Conservation (phyloP, 2,329 filamentous ascomycete species). For the Chalaropsis thielavioides region DNA sequence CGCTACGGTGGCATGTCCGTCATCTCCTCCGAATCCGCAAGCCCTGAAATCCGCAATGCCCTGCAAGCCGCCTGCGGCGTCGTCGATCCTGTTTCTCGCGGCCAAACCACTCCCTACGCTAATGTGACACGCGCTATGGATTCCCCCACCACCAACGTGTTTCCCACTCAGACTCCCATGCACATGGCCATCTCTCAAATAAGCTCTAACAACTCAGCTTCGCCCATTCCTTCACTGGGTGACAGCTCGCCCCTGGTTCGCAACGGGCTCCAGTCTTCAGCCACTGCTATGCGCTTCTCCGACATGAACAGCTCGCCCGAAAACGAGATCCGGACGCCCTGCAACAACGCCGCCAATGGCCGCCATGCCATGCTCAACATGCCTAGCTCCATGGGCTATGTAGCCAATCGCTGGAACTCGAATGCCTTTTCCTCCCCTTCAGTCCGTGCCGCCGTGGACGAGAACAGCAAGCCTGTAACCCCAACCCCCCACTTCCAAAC, state of each 20-base stretch:
- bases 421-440: slow-evolving; percentile 36
- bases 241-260: slow-evolving; percentile 15
- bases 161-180: slow-evolving; percentile 21
- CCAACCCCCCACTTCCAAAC: background rate
- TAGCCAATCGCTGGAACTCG: slow-evolving; percentile 43
- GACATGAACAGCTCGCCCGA: slow-evolving; percentile 15
- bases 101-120: slow-evolving; percentile 18
- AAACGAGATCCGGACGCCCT: slow-evolving; percentile 16
- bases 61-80: slow-evolving; percentile 20
- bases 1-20: slow-evolving; percentile 40
- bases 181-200: slow-evolving; percentile 18
- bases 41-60: slow-evolving; percentile 20
- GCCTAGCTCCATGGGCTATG: slow-evolving; percentile 34
- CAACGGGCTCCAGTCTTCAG: background rate
- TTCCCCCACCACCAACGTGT: slow-evolving; percentile 6
- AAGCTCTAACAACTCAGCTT: background rate
- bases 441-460: slow-evolving; percentile 25
- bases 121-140: background rate
- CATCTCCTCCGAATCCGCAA: slow-evolving; percentile 31
- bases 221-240: slow-evolving; percentile 14
- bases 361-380: slow-evolving; percentile 21
- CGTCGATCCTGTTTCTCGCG: slow-evolving; percentile 23
- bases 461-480: slow-evolving; percentile 21
- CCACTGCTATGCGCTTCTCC: background rate
- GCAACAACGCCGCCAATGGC: slow-evolving; percentile 4